Conservation (phyloP, 176 grass and related monocot species). For the Juncus inflexus region DNA sequence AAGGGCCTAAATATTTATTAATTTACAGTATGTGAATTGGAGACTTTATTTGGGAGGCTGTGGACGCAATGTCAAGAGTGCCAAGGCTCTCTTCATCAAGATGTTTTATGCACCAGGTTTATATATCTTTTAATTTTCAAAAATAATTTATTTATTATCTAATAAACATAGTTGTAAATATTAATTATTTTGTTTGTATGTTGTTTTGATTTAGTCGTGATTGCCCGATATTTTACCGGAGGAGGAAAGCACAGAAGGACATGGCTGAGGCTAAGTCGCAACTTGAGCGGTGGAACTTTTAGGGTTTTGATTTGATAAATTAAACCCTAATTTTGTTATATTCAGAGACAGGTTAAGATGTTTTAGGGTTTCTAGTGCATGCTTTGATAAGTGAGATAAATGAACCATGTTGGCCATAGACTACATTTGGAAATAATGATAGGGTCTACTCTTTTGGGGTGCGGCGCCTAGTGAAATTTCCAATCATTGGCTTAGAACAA, state of each 20-base stretch:
- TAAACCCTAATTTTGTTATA: not conserved
- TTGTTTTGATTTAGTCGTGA: slow-evolving; percentile 53
- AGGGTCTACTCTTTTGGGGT: not conserved
- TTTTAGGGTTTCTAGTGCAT: not conserved
- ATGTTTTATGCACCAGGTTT: slow-evolving; percentile 95
- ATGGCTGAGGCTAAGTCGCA: slow-evolving; percentile 94
- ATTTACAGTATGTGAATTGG: slow-evolving; percentile 66
- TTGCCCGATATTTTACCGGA: slow-evolving; percentile 93
- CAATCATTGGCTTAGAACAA: too few relatives aligned
- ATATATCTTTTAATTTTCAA: not conserved
- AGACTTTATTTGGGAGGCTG: slow-evolving; percentile 83
- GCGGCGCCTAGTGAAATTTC: too few relatives aligned
- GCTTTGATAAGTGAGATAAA: not conserved
- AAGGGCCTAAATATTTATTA: slow-evolving; percentile 3
- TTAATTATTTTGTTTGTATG: not conserved
- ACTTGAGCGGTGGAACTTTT: slow-evolving; percentile 92
- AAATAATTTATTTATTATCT: too few relatives aligned
- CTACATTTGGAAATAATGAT: slow-evolving; percentile 3
- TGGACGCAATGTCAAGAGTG: slow-evolving; percentile 99
- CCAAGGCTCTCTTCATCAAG: slow-evolving; percentile 97
- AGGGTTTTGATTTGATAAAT: slow-evolving; percentile 2
- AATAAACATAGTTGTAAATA: too few relatives aligned
- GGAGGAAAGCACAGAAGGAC: slow-evolving; percentile 95
- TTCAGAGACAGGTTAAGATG: not conserved
- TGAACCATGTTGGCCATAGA: not conserved